Base-by-base conservation (phyloP, 1,284 basidiomycete genomes). In the Fomitopsis palustris region DNA sequence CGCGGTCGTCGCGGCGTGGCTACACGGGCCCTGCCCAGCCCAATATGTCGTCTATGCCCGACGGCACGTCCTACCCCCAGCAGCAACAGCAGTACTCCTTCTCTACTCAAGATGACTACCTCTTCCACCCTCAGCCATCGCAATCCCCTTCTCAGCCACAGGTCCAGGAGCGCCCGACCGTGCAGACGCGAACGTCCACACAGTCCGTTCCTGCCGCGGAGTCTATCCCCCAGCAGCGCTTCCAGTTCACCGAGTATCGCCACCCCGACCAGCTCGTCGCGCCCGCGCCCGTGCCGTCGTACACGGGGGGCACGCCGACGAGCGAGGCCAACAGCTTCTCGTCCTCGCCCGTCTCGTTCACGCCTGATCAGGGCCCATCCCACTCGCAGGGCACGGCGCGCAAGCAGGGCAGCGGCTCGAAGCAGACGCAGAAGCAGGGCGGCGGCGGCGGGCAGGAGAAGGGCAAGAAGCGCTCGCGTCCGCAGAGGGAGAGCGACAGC, bases 161-260 rank as follows among this genome's bases (percentile, higher is more conserved):
- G 27, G 29, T 8, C 19, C 49, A 52, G 49, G 31, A 29, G 49
- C 49, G 33, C 6, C 49, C 29, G 49, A 17, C 27, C 31, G 10
- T 35, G 7, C 33, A 29, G 45, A 47, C 49, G 49, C 49, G 21
- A 37, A 1, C 31, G 31, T 19, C 49, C 17, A 14, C 49, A 31
- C 31, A n/a, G 31, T 3, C 49, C 10, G 17, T 23, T 4, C 27
- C 29, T 6, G 5, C 49, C 17, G 16, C 31, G 25, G 55, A 56
- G 14, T 37, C 54, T 25, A 61, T 61, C 49, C 56, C 52, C 23
- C 65, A 65, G 37, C 65, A 65, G 54, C 59, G 59, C 21, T 67
- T 65, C 63, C 62, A 61, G 56, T 67, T 64, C 52, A 57, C 62
- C 3, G 54, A 57, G 53, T 67, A 67, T 54, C 63, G 62, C 56